A percentile compares a stretch with the other conserved stretches of the same genome.
phyloP scores from a whole-genome alignment of 805 yeast genomes.

The Geotrichum ghanense region DNA sequence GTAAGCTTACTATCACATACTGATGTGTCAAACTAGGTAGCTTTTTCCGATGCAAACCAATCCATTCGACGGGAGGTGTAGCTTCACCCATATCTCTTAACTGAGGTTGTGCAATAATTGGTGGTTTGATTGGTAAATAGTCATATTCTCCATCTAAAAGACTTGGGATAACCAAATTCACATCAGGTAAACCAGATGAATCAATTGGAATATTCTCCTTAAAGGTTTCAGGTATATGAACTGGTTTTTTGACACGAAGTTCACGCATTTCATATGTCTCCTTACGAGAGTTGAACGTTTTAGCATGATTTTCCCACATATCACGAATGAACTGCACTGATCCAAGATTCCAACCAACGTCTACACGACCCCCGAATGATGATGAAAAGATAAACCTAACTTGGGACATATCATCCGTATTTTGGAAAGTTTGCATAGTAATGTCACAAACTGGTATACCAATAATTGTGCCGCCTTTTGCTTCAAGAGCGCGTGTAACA shows the following conservation, averaged over 20 bases:
- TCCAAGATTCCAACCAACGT: constrained; percentile 89
- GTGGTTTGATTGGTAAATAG: constrained; percentile 62
- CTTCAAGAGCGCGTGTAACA: constrained; percentile 33
- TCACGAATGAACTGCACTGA: constrained; percentile 81
- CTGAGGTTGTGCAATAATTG: constrained; percentile 80
- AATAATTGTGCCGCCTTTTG: constrained; percentile 71
- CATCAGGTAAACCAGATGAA: constrained; percentile 36
- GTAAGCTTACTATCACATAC: constrained; percentile 59
- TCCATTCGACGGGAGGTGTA: constrained; percentile 97
- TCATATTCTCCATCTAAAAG: constrained; percentile 24
- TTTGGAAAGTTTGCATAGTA: constrained; percentile 66
- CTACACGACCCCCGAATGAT: constrained; percentile 80
- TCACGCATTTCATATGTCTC: constrained; percentile 28
- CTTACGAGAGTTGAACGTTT: constrained; percentile 55
- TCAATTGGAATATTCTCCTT: constrained; percentile 21
- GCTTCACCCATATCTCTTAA: constrained; percentile 89
- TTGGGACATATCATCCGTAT: constrained; percentile 31
- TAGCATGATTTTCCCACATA: constrained; percentile 81
- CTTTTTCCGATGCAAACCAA: constrained; percentile 79
- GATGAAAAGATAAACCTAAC: constrained; percentile 62
- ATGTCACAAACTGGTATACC: constrained; percentile 67
- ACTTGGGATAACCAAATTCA: constrained; percentile 28
- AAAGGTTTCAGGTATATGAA: constrained; percentile 20
- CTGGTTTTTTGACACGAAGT: neutral
- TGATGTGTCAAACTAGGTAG: constrained; percentile 86